Evolutionary conservation across 139 green algal species (phyloP), one percentile per base, ranked within the genome.

Genomic region (Monoraphidium neglectum): DNA sequence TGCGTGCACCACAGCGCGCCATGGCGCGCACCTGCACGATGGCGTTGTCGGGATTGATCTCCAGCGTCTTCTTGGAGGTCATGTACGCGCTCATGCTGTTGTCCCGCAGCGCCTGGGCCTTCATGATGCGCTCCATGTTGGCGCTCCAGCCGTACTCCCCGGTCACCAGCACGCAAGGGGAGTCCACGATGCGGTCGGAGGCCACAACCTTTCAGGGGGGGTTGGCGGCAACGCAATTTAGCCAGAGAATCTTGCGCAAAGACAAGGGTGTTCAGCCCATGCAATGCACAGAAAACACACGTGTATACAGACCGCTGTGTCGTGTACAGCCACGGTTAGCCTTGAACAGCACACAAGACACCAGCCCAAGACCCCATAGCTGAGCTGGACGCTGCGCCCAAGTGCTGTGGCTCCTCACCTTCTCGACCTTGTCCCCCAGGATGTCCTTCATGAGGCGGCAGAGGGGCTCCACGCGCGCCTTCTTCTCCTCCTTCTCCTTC

Each of bases 101-200:
- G 86, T 99, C 97, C 26, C 97, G 88, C 76, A 99, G 88, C 13
- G 97, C 97, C 87, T 98, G 96, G 15, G 97, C 97, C 92, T 98
- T 99, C 97, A 99, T 99, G 90, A 99, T 99, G 70, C 97, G 91
- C 92, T 99, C 97, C 97, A 99, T 99, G 93, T 99, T 99, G 64
- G 97, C 97, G 49, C 70, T 91, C 97, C 97, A 99, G 73, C 97
- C 97, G 80, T 99, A 99, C 92, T 99, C 97, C 68, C 97, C 97
- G 24, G 97, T 99, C n/a, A 99, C 97, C 66, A 99, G 90, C 69
- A 98, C 93, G 90, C 97, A 99, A 12, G 97, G 97, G 24, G 91
- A 97, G 90, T 99, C 97, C 6, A 99, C 95, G 64, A 99, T 96
- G 74, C 97, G 92, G 79, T 99, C 95, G n/a, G 87, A 94, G 30